Evolutionary conservation across 306 rosid species (phyloP).

Genomic region (Mimosa pudica): DNA sequence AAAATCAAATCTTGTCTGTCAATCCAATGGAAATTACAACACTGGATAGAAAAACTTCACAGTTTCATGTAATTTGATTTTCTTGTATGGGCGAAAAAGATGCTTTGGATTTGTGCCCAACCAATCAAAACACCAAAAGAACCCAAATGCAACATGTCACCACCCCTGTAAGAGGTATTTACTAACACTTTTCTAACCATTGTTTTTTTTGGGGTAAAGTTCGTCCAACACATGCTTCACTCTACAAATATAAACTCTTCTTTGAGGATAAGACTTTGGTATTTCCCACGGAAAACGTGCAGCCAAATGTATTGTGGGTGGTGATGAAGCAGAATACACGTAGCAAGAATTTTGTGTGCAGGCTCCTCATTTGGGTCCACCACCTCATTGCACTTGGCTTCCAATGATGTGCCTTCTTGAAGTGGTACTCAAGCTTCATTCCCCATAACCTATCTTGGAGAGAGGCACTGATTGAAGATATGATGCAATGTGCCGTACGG

Average conservation of each 20-base stretch:
- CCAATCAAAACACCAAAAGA: conserved; percentile 41
- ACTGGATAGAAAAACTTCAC: conserved; percentile 18
- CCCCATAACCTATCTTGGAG: conserved; percentile 58
- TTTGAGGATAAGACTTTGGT: background rate
- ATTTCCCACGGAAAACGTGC: conserved; percentile 23
- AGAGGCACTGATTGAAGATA: conserved; percentile 79
- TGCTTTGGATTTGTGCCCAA: conserved; percentile 34
- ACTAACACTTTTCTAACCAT: conserved; percentile 45
- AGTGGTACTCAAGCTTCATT: conserved; percentile 68
- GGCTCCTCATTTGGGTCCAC: conserved; percentile 57
- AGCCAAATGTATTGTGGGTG: conserved; percentile 23
- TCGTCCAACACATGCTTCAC: conserved; percentile 35
- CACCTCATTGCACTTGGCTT: conserved; percentile 56
- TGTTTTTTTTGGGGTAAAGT: conserved; percentile 27
- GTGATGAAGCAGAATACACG: conserved; percentile 30
- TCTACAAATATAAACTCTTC: conserved; percentile 1
- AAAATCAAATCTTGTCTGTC: conserved; percentile 21
- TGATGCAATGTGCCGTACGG: conserved; percentile 80
- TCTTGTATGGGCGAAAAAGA: conserved; percentile 15
- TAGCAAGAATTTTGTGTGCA: conserved; percentile 42
- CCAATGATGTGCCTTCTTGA: conserved; percentile 66
- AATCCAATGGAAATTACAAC: conserved; percentile 28
- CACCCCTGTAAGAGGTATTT: conserved; percentile 43
- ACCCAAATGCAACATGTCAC: conserved; percentile 39
- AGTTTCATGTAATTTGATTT: conserved; percentile 20